A percentile compares a stretch with the other conserved stretches of the same genome.
phyloP scores from a whole-genome alignment of 2,329 filamentous ascomycete genomes.

The Hypoxylon sp. region DNA sequence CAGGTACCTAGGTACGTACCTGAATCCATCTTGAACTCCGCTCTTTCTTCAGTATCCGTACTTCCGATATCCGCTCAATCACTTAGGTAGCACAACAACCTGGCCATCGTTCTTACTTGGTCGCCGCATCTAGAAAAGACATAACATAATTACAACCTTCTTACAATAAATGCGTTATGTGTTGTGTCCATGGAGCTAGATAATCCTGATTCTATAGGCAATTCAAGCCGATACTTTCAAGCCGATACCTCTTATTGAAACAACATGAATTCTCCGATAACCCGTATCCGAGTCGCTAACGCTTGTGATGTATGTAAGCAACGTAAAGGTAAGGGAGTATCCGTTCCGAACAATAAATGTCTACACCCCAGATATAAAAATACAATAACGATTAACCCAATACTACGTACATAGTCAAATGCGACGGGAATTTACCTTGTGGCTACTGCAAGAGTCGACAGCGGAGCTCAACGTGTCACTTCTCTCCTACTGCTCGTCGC shows the following conservation, averaged over 20 bases:
- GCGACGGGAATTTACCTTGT: constrained; percentile 68
- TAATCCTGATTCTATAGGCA: background rate
- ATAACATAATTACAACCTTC: background rate
- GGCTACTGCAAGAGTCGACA: constrained; percentile 64
- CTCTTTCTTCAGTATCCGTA: constrained; percentile 37
- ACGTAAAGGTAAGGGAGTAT: constrained; percentile 59
- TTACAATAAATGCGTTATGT: background rate
- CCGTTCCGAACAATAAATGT: background rate
- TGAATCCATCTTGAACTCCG: background rate
- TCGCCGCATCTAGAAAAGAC: background rate
- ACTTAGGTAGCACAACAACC: background rate
- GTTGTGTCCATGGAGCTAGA: background rate
- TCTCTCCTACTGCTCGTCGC: constrained; percentile 62
- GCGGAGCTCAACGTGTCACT: constrained; percentile 62
- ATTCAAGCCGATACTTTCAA: background rate
- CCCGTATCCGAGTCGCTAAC: constrained; percentile 63
- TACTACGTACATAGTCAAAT: constrained; percentile 61
- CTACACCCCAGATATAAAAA: background rate
- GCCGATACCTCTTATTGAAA: background rate
- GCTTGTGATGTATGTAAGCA: constrained; percentile 70
- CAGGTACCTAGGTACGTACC: background rate
- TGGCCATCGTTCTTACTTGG: background rate
- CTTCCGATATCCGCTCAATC: constrained; percentile 43
- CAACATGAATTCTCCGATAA: constrained; percentile 36
- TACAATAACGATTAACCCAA: constrained; percentile 21